Conservation (phyloP, 164 flowering plant species). For the Platanus orientalis region DNA sequence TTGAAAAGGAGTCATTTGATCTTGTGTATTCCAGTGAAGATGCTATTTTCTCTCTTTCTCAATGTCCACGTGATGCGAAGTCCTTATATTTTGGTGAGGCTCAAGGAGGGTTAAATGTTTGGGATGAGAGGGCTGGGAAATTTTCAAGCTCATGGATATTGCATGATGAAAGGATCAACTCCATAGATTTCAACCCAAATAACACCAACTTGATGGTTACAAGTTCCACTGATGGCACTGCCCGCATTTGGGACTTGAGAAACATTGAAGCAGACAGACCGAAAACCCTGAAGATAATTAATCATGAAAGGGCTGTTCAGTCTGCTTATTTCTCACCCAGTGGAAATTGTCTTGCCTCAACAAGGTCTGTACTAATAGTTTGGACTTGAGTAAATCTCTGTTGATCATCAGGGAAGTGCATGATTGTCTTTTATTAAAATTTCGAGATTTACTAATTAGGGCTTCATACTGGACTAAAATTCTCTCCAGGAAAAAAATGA, state of each 20-base stretch:
- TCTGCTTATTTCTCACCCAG: slow-evolving; percentile 94
- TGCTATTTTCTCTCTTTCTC: slow-evolving; percentile 57
- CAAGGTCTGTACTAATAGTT: slow-evolving; percentile 46
- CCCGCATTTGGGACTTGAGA: slow-evolving; percentile 92
- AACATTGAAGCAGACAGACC: slow-evolving; percentile 27
- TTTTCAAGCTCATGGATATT: slow-evolving; percentile 38
- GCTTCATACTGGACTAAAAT: too few species aligned
- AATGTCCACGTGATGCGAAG: slow-evolving; percentile 33
- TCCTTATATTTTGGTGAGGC: slow-evolving; percentile 71
- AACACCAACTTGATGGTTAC: slow-evolving; percentile 71
- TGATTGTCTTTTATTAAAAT: too few species aligned
- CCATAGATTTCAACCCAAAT: slow-evolving; percentile 62
- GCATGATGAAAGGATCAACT: slow-evolving; percentile 67
- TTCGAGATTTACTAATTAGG: background rate
- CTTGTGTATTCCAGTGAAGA: slow-evolving; percentile 43
- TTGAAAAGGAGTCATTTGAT: slow-evolving; percentile 69
- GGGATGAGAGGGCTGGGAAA: slow-evolving; percentile 62
- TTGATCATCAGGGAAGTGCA: too few species aligned
- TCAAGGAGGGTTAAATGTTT: slow-evolving; percentile 42
- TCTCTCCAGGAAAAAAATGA: too few species aligned
- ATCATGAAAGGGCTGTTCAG: slow-evolving; percentile 58
- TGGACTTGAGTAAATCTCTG: background rate
- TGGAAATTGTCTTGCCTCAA: slow-evolving; percentile 72
- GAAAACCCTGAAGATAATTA: slow-evolving; percentile 31
- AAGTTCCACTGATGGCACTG: slow-evolving; percentile 83